These are phyloP conservation scores for Bonnemaisonia californica DNA, from an alignment of 31 red algal genomes.

Conservation along the genomic window DNA sequence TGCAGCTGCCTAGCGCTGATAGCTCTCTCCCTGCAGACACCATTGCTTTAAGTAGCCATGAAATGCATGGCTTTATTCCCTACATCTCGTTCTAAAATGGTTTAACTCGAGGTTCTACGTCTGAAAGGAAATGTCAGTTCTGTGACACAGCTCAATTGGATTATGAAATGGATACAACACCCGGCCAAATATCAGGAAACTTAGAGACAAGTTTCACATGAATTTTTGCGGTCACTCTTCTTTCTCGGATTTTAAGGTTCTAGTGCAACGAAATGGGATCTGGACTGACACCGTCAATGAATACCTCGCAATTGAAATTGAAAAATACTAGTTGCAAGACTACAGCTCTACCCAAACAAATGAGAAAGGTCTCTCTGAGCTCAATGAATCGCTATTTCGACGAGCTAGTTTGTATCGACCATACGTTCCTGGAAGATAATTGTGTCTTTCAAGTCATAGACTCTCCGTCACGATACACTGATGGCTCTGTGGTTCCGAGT, in stretches of 20 bases:
- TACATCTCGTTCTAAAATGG: background rate
- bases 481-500: background rate
- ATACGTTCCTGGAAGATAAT: background rate
- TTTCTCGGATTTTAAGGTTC: constrained; percentile 16
- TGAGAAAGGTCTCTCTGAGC: constrained; percentile 7
- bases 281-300: background rate
- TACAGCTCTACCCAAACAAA: background rate
- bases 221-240: constrained; percentile 34
- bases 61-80: constrained; percentile 13
- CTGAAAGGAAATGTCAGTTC: background rate
- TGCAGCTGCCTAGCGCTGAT: background rate
- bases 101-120: background rate
- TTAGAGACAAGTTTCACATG: constrained; percentile 26
- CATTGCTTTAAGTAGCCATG: constrained; percentile 1
- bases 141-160: background rate
- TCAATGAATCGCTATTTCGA: constrained; percentile 8
- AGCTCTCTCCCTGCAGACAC: background rate
- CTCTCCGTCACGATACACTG: constrained; percentile 2
- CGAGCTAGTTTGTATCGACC: background rate
- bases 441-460: constrained; percentile 34
- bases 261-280: constrained; percentile 20
- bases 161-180: background rate
- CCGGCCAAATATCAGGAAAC: constrained; percentile 17
- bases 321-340: background rate
- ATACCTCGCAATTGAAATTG: background rate